A percentile compares a stretch with the other conserved stretches of the same genome.
These are phyloP conservation scores for Alternaria brassicae DNA, from an alignment of 2,329 filamentous ascomycete genomes.

Conservation along the genomic window DNA sequence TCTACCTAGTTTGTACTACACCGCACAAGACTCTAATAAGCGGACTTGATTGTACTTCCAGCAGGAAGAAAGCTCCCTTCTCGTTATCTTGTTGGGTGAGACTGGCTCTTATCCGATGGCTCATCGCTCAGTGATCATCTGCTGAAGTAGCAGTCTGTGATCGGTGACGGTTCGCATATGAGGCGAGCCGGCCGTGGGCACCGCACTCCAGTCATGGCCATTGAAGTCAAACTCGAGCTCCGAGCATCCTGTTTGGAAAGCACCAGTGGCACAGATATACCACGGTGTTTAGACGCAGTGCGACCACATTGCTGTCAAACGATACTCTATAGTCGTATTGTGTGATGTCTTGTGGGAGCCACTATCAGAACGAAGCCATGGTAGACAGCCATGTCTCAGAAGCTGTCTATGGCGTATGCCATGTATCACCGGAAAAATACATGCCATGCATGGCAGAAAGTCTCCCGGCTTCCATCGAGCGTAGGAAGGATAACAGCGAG, in stretches of 20 bases:
- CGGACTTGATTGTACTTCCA: background rate
- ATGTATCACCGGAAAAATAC: background rate
- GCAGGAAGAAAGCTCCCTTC: background rate
- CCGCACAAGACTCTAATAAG: background rate
- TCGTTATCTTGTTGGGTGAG: background rate
- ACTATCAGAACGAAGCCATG: background rate
- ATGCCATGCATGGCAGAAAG: conserved; percentile 3
- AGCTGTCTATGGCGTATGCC: background rate
- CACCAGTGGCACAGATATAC: background rate
- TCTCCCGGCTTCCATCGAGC: conserved; percentile 6
- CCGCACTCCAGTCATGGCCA: background rate
- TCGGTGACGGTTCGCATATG: conserved; percentile 6
- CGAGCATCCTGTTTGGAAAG: background rate
- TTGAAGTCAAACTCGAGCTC: background rate
- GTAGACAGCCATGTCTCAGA: background rate
- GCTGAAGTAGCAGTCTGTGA: conserved; percentile 1
- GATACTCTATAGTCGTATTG: background rate
- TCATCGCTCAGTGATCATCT: background rate
- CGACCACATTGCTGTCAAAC: conserved; percentile 2
- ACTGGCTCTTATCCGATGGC: background rate
- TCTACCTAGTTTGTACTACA: background rate
- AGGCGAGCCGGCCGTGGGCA: background rate
- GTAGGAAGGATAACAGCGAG: conserved; percentile 8
- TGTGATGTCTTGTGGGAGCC: conserved; percentile 5
- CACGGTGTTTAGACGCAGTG: conserved; percentile 7